These are phyloP conservation scores for Persicaria maculosa DNA, from an alignment of 148 eudicot species.

Conservation along the genomic window DNA sequence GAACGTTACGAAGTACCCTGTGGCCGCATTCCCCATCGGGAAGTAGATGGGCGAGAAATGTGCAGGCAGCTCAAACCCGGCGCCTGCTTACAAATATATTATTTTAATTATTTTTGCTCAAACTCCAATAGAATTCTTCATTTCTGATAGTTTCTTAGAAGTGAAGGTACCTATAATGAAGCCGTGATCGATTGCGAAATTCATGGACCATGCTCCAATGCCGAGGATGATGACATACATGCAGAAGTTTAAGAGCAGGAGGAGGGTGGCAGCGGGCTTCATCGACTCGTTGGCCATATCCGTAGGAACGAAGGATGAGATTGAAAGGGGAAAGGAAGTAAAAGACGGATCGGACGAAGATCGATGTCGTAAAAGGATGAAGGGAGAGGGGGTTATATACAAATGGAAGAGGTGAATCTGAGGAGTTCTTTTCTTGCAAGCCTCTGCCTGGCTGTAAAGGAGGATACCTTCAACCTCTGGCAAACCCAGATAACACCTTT, in stretches of 20 bases:
- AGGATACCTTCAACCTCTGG: conserved; percentile 30
- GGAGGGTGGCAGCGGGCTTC: conserved; percentile 43
- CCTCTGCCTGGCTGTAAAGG: conserved; percentile 37
- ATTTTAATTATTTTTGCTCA: too few species aligned
- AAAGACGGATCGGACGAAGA: neutral
- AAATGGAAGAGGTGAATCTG: neutral
- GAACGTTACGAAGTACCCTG: conserved; percentile 78
- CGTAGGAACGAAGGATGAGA: neutral
- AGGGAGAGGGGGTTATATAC: neutral
- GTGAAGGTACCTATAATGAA: conserved; percentile 51
- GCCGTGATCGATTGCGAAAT: conserved; percentile 52
- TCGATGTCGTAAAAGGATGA: neutral
- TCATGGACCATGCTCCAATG: conserved; percentile 78
- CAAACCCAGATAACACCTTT: neutral
- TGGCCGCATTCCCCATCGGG: conserved; percentile 95
- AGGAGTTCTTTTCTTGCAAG: conserved; percentile 60
- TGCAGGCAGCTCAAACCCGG: conserved; percentile 64
- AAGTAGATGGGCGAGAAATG: conserved; percentile 90
- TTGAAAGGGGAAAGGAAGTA: neutral
- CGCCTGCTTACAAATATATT: too few species aligned
- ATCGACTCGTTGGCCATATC: conserved; percentile 44
- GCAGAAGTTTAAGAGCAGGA: conserved; percentile 74
- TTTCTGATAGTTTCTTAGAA: neutral
- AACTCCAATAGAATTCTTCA: too few species aligned
- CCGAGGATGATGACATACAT: conserved; percentile 70